Base-by-base conservation (phyloP, 2,329 filamentous ascomycete species). In the Penicillium sp. region DNA sequence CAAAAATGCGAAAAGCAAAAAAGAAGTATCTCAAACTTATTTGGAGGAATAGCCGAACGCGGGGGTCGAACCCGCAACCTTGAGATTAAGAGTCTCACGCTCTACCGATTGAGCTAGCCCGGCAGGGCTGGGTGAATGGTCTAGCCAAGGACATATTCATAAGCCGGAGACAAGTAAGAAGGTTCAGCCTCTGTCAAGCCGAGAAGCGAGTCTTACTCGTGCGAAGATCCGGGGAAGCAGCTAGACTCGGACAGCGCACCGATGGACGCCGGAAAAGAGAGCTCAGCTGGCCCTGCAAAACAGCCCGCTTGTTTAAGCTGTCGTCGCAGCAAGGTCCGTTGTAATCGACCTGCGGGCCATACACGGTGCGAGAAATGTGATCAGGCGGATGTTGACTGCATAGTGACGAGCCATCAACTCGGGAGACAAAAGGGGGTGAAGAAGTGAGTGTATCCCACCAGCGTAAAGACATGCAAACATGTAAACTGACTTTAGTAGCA, bases 401-500 rank as follows among this genome's bases (percentile, higher is more conserved):
- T 87, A 5, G 81, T 87, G 2, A 85, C 79, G n/a, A 80, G 80
- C n/a, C 87, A 88, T 62, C 84, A 88, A 54, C 79, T 87, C 3
- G 86, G 86, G 6, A 76, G 86, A 43, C 84, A 87, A 62, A 88
- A 88, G 63, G 86, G 86, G 20, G 85, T 88, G 52, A 89, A 88
- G 67, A 89, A 89, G 86, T 86, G 69, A 54, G 58, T 50, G 7
- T 33, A 3, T 23, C 7, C 3, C 6, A 4, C 10, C 10, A 3
- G 2, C 25, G 9, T 33, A 12, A 24, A n/a, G 10, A 20, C 9
- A 10, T 37, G n/a, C 9, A 42, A 45, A 27, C 9, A 10, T 37
- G 20, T n/a, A 42, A 45, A 48, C 47, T 63, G 42, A 63, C 49
- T 41, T 28, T 45, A 33, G 13, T 54, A 88, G 86, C 67, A 89